These are phyloP conservation scores for Anthracocystis panici-leucophaei DNA, from an alignment of 1,284 basidiomycete species.

Conservation along the genomic window DNA sequence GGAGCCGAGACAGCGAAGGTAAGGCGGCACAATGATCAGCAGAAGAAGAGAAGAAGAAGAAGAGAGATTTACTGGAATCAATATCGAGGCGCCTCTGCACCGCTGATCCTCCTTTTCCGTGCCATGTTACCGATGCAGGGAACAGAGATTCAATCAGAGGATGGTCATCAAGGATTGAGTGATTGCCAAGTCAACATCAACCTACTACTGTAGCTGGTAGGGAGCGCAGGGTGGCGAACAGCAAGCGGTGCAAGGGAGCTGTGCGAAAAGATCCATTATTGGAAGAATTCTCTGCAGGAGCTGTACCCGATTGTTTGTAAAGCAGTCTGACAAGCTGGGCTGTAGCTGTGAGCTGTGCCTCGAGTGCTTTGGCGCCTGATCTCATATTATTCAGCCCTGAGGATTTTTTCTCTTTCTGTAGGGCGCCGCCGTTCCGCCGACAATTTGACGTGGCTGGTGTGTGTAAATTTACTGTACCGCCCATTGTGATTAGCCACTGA, in stretches of 20 bases:
- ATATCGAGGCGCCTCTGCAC: background rate
- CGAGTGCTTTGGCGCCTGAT: background rate
- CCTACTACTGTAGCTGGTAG: too few relatives aligned
- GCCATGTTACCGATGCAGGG: background rate
- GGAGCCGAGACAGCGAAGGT: background rate
- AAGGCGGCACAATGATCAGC: background rate
- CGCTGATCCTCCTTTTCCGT: background rate
- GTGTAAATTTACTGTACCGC: background rate
- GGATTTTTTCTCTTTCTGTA: background rate
- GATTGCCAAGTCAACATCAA: background rate
- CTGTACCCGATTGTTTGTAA: too few relatives aligned
- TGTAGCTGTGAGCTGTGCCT: background rate
- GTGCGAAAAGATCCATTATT: too few relatives aligned
- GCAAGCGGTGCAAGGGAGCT: too few relatives aligned
- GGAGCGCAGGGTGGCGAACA: background rate
- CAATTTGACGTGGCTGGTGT: background rate
- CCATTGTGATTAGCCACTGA: constrained; percentile 1
- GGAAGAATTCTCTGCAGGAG: too few relatives aligned
- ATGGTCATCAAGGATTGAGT: background rate
- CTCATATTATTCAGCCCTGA: background rate
- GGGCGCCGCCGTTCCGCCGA: constrained; percentile 6
- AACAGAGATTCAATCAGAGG: background rate
- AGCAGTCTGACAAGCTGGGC: too few relatives aligned
- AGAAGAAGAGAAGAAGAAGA: background rate
- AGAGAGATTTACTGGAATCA: too few relatives aligned